These are phyloP conservation scores for Xylariaceae sp. DNA, from an alignment of 2,329 filamentous ascomycete genomes.

Conservation along the genomic window DNA sequence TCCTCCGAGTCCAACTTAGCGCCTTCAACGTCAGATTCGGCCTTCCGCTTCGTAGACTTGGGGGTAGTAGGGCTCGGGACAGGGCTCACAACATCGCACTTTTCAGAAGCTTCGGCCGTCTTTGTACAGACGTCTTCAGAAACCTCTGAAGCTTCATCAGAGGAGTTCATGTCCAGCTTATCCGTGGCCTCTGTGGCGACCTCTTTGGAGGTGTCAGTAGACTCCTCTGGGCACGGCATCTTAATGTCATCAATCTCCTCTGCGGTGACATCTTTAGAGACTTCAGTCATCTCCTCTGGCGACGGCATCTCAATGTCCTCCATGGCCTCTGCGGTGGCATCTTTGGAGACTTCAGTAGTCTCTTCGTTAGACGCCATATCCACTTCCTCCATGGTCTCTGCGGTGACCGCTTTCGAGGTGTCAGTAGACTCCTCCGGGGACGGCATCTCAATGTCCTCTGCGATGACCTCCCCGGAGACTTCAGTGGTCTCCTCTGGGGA, in stretches of 20 bases:
- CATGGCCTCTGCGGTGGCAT: too few species aligned
- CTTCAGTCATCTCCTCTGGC: too few species aligned
- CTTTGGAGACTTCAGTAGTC: neutral
- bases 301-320: neutral
- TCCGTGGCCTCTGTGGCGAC: neutral
- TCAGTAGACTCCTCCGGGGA: neutral
- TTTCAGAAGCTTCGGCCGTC: constrained; percentile 12
- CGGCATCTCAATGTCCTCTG: too few species aligned
- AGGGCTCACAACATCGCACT: constrained; percentile 21
- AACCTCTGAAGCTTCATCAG: neutral
- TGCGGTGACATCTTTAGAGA: too few species aligned
- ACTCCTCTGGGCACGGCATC: neutral
- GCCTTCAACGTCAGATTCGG: constrained; percentile 32
- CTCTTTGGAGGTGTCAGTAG: neutral
- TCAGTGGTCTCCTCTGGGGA: neutral
- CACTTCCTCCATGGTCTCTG: neutral
- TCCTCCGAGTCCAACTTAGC: constrained; percentile 50
- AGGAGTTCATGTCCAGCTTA: neutral
- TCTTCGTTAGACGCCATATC: neutral
- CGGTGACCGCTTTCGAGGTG: neutral
- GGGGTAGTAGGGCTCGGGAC: constrained; percentile 27
- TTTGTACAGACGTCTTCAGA: neutral
- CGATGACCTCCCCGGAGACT: neutral
- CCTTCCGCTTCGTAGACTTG: constrained; percentile 27
- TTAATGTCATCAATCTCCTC: too few species aligned